phyloP scores from a whole-genome alignment of 75 land plant genomes.

The Adiantum capillusveneris region DNA sequence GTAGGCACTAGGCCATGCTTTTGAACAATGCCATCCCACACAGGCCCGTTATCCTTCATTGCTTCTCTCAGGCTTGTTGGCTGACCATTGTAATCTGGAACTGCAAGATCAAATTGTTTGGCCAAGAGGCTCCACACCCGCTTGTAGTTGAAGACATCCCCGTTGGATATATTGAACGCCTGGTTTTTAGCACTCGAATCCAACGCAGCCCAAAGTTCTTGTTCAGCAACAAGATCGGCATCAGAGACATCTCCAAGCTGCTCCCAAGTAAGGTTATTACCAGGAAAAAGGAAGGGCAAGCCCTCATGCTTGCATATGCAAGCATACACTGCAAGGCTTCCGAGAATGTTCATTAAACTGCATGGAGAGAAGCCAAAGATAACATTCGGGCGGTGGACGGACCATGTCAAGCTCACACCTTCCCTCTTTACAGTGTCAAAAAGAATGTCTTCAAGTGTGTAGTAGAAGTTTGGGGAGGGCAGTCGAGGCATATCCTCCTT shows the following conservation, averaged over 20 bases:
- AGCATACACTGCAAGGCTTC: constrained; percentile 62
- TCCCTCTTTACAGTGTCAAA: too few relatives aligned
- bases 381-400: constrained; percentile 71
- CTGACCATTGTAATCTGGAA: constrained; percentile 10
- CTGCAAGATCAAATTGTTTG: constrained; percentile 51
- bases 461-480: too few relatives aligned
- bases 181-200: constrained; percentile 18
- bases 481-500: too few relatives aligned
- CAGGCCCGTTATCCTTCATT: constrained; percentile 53
- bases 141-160: constrained; percentile 72
- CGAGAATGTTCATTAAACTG: too few relatives aligned
- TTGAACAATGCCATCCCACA: constrained; percentile 71
- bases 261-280: constrained; percentile 50
- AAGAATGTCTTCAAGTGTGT: too few relatives aligned
- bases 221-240: constrained; percentile 67
- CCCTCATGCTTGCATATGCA: constrained; percentile 44
- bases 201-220: constrained; percentile 68
- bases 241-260: too few relatives aligned
- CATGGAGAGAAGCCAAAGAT: constrained; percentile 54
- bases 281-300: constrained; percentile 58
- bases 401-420: too few relatives aligned
- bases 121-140: constrained; percentile 56
- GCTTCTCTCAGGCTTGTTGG: constrained; percentile 29
- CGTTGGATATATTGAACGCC: constrained; percentile 56
- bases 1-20: constrained; percentile 31